These are phyloP conservation scores for Endothia cerciana DNA, from an alignment of 2,329 filamentous ascomycete species.

Conservation along the genomic window DNA sequence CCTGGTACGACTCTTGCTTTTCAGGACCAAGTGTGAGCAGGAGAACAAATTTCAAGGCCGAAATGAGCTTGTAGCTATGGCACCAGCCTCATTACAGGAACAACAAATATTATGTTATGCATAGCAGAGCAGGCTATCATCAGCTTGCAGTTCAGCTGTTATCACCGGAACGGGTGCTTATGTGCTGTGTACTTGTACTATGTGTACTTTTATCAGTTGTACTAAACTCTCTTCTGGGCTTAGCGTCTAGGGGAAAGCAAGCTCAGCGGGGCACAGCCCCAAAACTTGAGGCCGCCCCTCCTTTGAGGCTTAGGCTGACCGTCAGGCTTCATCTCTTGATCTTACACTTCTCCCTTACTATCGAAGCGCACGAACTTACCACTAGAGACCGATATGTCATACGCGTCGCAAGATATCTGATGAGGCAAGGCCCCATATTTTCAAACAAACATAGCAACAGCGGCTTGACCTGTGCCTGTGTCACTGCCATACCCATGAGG, in stretches of 20 bases:
- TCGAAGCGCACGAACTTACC: not conserved
- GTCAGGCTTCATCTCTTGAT: not conserved
- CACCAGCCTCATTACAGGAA: no score
- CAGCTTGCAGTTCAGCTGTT: no score
- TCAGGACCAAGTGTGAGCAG: no score
- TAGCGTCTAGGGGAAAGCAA: not conserved
- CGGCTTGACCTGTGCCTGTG: not conserved
- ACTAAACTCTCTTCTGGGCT: not conserved
- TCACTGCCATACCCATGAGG: slow-evolving; percentile 15
- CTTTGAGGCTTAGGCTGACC: not conserved
- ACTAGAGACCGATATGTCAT: not conserved
- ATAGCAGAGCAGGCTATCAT: no score
- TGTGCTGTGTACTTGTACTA: no score
- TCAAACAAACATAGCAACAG: not conserved
- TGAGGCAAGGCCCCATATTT: not conserved
- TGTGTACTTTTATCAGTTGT: not conserved
- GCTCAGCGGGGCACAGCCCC: not conserved
- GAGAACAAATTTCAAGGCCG: no score
- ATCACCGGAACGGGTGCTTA: no score
- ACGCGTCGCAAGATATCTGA: not conserved
- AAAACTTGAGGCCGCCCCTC: not conserved
- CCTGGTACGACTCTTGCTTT: no score
- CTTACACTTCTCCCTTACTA: not conserved
- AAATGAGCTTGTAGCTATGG: no score
- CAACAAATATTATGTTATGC: no score